Evolutionary conservation across 306 rosid genomes (phyloP).

Genomic region (Gleditsia sinensis): DNA sequence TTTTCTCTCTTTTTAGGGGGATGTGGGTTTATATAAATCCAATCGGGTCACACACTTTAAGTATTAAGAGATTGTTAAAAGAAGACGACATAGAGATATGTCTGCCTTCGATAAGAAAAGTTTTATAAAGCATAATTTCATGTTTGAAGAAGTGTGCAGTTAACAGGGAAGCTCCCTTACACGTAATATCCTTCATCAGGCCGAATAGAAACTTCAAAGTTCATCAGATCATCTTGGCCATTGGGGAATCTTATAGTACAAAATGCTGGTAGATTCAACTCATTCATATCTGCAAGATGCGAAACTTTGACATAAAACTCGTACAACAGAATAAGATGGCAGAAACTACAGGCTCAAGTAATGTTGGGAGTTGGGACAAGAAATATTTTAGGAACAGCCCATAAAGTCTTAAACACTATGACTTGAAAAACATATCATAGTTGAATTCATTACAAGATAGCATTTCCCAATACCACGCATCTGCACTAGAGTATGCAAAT

Average conservation of each 20-base stretch:
- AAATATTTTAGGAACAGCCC: slow-evolving; percentile 12
- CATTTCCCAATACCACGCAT: neutral
- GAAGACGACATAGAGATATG: neutral
- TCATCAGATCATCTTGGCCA: slow-evolving; percentile 90
- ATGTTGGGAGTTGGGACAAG: neutral
- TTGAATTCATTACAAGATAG: slow-evolving; percentile 14
- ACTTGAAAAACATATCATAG: neutral
- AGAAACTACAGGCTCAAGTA: neutral
- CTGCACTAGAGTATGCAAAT: neutral
- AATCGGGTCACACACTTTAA: slow-evolving; percentile 3
- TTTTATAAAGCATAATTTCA: neutral
- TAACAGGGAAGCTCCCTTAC: slow-evolving; percentile 48
- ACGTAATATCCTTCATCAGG: slow-evolving; percentile 90
- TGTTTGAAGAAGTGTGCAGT: slow-evolving; percentile 14
- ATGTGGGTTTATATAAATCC: neutral
- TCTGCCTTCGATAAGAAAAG: slow-evolving; percentile 14
- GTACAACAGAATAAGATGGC: slow-evolving; percentile 11
- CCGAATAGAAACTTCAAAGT: slow-evolving; percentile 81
- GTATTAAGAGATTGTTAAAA: slow-evolving; percentile 1
- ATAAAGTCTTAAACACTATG: neutral
- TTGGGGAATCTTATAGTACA: slow-evolving; percentile 75
- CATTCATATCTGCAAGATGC: slow-evolving; percentile 72
- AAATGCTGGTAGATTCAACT: slow-evolving; percentile 81
- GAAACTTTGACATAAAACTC: slow-evolving; percentile 30
- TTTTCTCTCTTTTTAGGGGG: neutral